Base-by-base conservation (phyloP, 116 monocot species). In the Cymodocea nodosa region DNA sequence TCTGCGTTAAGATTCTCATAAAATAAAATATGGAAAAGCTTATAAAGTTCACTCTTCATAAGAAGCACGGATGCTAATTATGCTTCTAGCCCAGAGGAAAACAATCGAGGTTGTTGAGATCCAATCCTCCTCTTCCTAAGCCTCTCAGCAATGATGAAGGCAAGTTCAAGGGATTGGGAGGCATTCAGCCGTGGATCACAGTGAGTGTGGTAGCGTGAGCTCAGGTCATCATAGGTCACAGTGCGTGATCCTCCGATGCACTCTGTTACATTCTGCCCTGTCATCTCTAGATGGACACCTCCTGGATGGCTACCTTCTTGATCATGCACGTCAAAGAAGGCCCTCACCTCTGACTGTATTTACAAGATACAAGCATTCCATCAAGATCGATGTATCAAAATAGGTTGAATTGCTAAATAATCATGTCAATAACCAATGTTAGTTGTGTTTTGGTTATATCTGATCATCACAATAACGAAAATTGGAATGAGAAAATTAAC, bases 311-410 rank as follows among this genome's bases (percentile, higher is more conserved):
- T 89, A 4, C 93, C 93, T 69, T 88, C 93, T 72, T 89, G 88
- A 57, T 88, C 93, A 9, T 93, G 93, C 36, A 93, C 89, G 63
- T 93, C 93, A 50, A 93, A 93, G 89, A 89, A 88, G 14, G 89
- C 89, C 50, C 83, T 72, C 64, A 93, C 89, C 74, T 93, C 93
- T 6, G 85, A 89, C 89, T 89, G 59, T 48, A 48, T 30, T 67
- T 10, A 49, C 13, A 18, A 53, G 30, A 67, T 12, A 15, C 63
- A 63, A 44, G 39, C 4, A 8, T 16, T 39, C 11, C 17, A 18
- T 16, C 15, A 60, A 4, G 20, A 60, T 15, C 10, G 30, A 10
- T 23, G 25, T 35, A 60, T 30, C 15, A 44, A 44, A 44, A 44
- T 44, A 44, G 44, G 44, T 44, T 44, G 44, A 12, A 12, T 44